Evolutionary conservation across 495 filamentous ascomycete genomes (phyloP), one percentile per base, ranked within the genome.

Genomic region (Penicillium taxi): DNA sequence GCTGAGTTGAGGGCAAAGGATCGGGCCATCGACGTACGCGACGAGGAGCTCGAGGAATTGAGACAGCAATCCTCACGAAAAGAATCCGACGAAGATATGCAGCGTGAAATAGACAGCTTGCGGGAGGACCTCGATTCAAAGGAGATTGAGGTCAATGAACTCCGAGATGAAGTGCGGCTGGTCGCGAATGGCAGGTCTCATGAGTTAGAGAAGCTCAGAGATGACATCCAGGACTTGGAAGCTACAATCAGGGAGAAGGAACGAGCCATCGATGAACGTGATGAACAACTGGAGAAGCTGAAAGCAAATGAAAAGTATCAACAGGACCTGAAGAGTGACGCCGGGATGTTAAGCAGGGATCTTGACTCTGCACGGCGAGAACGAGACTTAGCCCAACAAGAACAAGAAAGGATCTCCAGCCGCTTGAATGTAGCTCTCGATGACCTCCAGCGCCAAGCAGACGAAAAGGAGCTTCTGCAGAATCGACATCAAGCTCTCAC

Each of bases 391-490:
- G 54, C 51, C 21, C 42, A 52, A 2, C 38, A 55, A 32, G 63
- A 75, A 33, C 48, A 46, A 23, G 48, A 72, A 8, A 54, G 58
- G 23, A 43, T 75, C 5, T 61, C 64, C 13, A 54, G 55, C 9
- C 64, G 70, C 39, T 47, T 83, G 5, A 63, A 81, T 22, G 58
- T 73, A 28, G 54, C 65, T 2, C 58, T 70, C 17, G 63, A 69
- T 35, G 78, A 84, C 13, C 53, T 81, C 11, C 63, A 74, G 45
- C 64, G 62, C 28, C 64, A 65, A 37, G 53, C 59, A 1, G 81
- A 87, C 18, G 82, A 87, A 51, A 86, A 84, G 47, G 73, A 80
- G 25, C 67, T 85, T 11, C 63, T 87, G 11, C 78, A 82, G 32
- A 73, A 70, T 19, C 80, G 81, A 4, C 80, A 87, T 47, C 72